These are phyloP conservation scores for Gilbertella persicaria DNA, from an alignment of 371 early-diverging fungal genomes.

Conservation along the genomic window DNA sequence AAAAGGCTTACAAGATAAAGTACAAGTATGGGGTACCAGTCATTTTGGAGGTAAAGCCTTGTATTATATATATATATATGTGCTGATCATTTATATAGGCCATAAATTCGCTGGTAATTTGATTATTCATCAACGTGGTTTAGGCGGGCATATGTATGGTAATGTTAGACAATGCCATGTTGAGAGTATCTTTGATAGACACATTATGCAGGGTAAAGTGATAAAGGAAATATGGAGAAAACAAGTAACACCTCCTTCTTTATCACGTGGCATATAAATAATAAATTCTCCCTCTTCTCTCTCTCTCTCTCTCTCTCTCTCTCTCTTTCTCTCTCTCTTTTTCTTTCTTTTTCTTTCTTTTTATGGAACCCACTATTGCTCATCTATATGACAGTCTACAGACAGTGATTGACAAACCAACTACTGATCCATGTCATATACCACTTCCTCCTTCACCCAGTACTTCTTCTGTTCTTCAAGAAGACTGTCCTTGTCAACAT, in stretches of 20 bases:
- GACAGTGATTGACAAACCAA: conserved; percentile 51
- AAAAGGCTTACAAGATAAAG: conserved; percentile 25
- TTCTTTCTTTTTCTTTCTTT: not conserved
- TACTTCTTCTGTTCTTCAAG: conserved; percentile 36
- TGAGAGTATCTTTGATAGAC: conserved; percentile 42
- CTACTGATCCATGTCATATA: conserved; percentile 36
- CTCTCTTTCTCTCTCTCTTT: too few species aligned
- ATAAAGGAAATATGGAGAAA: conserved; percentile 51
- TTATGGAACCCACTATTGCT: conserved; percentile 55
- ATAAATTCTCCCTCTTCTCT: too few species aligned
- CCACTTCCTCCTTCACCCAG: conserved; percentile 50
- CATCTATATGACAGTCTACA: conserved; percentile 58
- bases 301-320: not conserved
- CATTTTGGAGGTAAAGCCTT: conserved; percentile 47
- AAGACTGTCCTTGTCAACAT: conserved; percentile 48
- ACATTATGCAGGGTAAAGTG: conserved; percentile 42
- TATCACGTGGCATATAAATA: conserved; percentile 4
- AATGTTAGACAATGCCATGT: conserved; percentile 53
- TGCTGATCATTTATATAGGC: conserved; percentile 37
- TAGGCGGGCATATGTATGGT: conserved; percentile 55
- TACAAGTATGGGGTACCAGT: conserved; percentile 48
- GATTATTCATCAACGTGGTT: conserved; percentile 46
- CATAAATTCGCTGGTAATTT: conserved; percentile 56
- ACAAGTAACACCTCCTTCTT: conserved; percentile 35
- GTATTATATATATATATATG: not conserved